Base-by-base conservation (phyloP, 192 early-diverging fungal genomes). In the Entomortierella parvispora region DNA sequence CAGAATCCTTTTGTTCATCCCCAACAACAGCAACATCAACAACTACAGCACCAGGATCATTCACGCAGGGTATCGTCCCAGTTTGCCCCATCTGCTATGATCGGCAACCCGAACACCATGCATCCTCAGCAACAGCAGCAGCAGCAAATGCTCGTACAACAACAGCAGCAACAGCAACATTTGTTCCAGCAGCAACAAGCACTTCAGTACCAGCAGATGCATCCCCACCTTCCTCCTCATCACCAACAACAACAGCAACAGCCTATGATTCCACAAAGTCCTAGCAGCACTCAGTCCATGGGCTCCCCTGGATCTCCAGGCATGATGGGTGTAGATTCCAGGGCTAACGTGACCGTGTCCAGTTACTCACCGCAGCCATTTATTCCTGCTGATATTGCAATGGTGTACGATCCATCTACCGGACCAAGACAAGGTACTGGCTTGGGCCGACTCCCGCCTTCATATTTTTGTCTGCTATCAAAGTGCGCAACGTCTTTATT, bases 341-440 rank as follows among this genome's bases (percentile, higher is more conserved):
- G 70, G 42, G 46, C 49, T n/a, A 49, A 48, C 20, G 26, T 54
- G 70, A 3, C 20, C 0, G 8, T 65, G 34, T 56, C 56, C 18
- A 28, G 14, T 17, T 23, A 22, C 31, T 25, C 58, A 1, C 32
- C 47, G 12, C 45, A 29, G 33, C 40, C 49, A 12, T 47, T 68
- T 47, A 46, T 51, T n/a, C 66, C 74, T 28, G 60, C 54, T 31
- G 74, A 77, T 1, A 40, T 63, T 11, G 55, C 74, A 2, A 37
- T 40, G 0, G 66, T 77, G 14, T 77, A 68, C 28, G 74, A 77
- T 25, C 65, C 74, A 1, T 49, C 47, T 26, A 54, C 68, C 33
- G 74, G 74, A 4, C 66, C 74, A 18, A 66, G 65, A 23, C 57
- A 68, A 77, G 74, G 74, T 77, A 77, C 17, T n/a, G n/a, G n/a